phyloP scores from a whole-genome alignment of 2,329 filamentous ascomycete species.

The Drechslerella coelobrocha region DNA sequence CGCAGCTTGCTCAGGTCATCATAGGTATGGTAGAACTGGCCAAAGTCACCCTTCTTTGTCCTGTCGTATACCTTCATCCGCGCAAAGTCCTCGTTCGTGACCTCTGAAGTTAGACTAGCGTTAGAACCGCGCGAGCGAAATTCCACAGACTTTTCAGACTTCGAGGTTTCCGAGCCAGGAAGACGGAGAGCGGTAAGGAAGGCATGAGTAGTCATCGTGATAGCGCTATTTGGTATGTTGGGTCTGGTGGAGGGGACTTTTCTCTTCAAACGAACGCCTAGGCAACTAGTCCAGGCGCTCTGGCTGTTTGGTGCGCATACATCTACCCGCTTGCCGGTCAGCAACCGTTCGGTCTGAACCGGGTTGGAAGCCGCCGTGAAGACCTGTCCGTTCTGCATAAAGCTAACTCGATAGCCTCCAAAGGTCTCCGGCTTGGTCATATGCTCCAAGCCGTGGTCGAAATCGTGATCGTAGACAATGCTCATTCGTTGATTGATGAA shows the following conservation, averaged over 20 bases:
- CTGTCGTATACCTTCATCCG: constrained; percentile 35
- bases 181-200: constrained; percentile 46
- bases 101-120: constrained; percentile 18
- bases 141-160: constrained; percentile 2
- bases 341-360: constrained; percentile 25
- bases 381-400: constrained; percentile 35
- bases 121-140: constrained; percentile 21
- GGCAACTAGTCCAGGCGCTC: constrained; percentile 33
- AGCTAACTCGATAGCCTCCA: constrained; percentile 41
- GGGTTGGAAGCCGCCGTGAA: constrained; percentile 41
- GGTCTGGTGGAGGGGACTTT: constrained; percentile 26
- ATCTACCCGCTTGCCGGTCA: constrained; percentile 41
- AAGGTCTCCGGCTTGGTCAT: constrained; percentile 50
- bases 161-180: constrained; percentile 9
- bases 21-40: constrained; percentile 35
- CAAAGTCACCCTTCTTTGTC: constrained; percentile 21
- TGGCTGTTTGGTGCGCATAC: constrained; percentile 28
- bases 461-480: constrained; percentile 46
- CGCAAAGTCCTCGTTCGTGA: constrained; percentile 32
- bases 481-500: constrained; percentile 47
- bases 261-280: constrained; percentile 31
- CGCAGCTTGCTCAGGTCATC: constrained; percentile 22
- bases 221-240: constrained; percentile 30
- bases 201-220: constrained; percentile 47
- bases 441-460: constrained; percentile 41